Evolutionary conservation across 108 stramenopile species (phyloP).

Genomic region (Fistulifera pelliculosa): DNA sequence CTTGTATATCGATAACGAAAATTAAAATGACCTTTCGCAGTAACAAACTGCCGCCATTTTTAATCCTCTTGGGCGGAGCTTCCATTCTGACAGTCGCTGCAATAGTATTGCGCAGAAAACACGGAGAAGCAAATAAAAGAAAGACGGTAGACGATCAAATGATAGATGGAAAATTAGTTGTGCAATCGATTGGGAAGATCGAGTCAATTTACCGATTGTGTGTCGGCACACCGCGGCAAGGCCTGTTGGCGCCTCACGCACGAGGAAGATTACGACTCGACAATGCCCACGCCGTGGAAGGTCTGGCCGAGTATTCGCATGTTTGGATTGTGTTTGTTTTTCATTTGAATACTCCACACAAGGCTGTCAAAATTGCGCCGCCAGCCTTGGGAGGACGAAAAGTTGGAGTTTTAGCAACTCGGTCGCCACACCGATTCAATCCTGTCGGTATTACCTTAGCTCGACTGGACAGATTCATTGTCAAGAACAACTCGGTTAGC

Average conservation of each 20-base stretch:
- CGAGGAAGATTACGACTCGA: conserved; percentile 24
- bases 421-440: conserved; percentile 96
- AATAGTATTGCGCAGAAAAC: no score
- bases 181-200: conserved; percentile 61
- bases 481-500: conserved; percentile 11
- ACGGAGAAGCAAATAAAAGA: no score
- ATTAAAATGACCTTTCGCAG: no score
- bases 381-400: conserved; percentile 79
- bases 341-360: conserved; percentile 89
- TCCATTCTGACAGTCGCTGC: no score
- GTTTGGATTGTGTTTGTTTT: conserved; percentile 95
- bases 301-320: conserved; percentile 79
- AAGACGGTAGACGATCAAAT: no score
- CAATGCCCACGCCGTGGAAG: conserved; percentile 23
- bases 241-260: conserved; percentile 67
- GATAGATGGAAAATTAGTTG: conserved; percentile 6
- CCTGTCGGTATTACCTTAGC: conserved; percentile 90
- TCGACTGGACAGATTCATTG: conserved; percentile 42
- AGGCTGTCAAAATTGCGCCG: conserved; percentile 68
- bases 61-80: no score
- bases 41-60: no score
- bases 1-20: no score
- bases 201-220: conserved; percentile 72
- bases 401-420: conserved; percentile 91
- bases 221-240: conserved; percentile 89